Evolutionary conservation across 73 alveolate genomes (phyloP), one percentile per base, ranked within the genome.

Genomic region (Blepharisma japonicum): DNA sequence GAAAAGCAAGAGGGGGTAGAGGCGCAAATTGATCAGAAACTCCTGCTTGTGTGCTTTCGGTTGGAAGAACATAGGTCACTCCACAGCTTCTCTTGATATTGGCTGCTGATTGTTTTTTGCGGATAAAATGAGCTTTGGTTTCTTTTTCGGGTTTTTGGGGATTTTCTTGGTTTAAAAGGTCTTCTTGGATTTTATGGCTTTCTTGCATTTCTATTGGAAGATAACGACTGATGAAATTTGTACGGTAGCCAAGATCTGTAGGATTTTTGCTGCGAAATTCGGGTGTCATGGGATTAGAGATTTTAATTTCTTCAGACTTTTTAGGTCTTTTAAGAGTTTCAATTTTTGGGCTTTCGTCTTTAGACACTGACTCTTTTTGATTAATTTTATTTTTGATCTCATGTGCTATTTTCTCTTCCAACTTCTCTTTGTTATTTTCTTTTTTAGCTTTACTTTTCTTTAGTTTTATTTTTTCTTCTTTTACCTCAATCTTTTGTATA

Each of bases 1-100:
- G 74, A 25, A 61, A 61, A 9, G 74, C 74, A 20, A 61, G 47
- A 1, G 74, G 74, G 39, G 74, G 74, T 2, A 61, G 47, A 61
- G 74, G 74, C 6, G 74, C 47, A 39, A 61, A 61, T 25, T 61
- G 47, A 25, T 61, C 47, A 9, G 50, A 14, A 18, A 61, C 74
- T 20, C 74, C 74, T 8, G 47, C 48, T 86, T 91, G 71, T 66
- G 89, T 55, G 55, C 89, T 68, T 74, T 91, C 97, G 9, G 94
- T 72, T 55, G 77, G 50, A 66, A 72, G 77, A 23, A 91, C 95
- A 82, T 79, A 91, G 5, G 92, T 71, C 9, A 91, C 97, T n/a
- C 97, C 97, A 68, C 97, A 91, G 51, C 85, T 82, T 77, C 95
- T 80, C 78, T 91, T 88, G 21, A 91, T 61, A 9, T 77, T 61